Conservation (phyloP, 805 yeast genomes). For the Helenozyma baotianmanensis region DNA sequence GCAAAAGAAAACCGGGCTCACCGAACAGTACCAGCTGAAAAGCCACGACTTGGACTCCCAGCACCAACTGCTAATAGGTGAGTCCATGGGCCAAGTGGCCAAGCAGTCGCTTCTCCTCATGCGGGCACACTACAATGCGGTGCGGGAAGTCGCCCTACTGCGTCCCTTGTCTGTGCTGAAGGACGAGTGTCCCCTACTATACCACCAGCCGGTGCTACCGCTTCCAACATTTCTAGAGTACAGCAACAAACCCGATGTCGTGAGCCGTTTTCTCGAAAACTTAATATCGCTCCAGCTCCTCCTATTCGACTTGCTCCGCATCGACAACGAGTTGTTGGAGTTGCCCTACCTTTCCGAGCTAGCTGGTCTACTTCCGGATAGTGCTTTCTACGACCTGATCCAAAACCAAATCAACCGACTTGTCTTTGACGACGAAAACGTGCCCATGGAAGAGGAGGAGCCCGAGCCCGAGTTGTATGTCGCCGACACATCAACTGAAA, state of each 20-base stretch:
- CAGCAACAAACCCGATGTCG: slow-evolving; percentile 17
- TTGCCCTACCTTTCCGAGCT: slow-evolving; percentile 19
- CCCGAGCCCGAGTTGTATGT: slow-evolving; percentile 1
- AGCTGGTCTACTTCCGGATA: slow-evolving; percentile 18
- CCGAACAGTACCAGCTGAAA: background rate
- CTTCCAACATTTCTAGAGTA: slow-evolving; percentile 21
- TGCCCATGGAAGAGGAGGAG: slow-evolving; percentile 4
- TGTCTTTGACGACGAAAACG: slow-evolving; percentile 15
- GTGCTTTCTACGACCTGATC: slow-evolving; percentile 25
- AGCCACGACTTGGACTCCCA: too few relatives aligned
- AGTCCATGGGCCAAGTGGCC: slow-evolving; percentile 17
- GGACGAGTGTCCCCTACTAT: slow-evolving; percentile 12
- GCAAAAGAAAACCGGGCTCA: background rate
- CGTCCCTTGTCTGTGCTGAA: background rate
- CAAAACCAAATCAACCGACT: slow-evolving; percentile 30
- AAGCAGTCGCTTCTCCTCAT: slow-evolving; percentile 25
- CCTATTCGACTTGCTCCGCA: slow-evolving; percentile 12
- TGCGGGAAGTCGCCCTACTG: slow-evolving; percentile 19
- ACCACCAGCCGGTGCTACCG: slow-evolving; percentile 24
- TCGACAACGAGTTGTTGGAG: slow-evolving; percentile 4
- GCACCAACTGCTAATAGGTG: slow-evolving; percentile 3
- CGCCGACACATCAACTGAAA: background rate
- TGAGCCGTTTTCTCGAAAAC: slow-evolving; percentile 23
- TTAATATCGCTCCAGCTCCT: slow-evolving; percentile 15
- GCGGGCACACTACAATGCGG: slow-evolving; percentile 18